phyloP scores from a whole-genome alignment of 2,329 filamentous ascomycete species.

The Gnomoniopsis smithogilvyi region DNA sequence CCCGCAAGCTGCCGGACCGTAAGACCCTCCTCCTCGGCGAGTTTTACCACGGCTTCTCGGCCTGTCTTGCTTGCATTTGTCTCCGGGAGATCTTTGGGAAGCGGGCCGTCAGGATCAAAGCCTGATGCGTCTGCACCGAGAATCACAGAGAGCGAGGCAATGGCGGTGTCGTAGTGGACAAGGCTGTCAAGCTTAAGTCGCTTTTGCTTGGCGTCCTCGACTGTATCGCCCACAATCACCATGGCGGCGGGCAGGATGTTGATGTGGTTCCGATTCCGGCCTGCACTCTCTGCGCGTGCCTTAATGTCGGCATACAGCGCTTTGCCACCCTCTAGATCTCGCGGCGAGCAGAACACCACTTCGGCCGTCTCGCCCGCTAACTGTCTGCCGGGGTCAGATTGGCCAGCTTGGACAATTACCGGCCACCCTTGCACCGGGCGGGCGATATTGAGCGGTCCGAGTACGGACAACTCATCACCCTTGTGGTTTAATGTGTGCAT shows the following conservation, averaged over 20 bases:
- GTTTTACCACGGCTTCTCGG: conserved; percentile 39
- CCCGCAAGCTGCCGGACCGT: conserved; percentile 50
- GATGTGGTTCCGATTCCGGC: conserved; percentile 41
- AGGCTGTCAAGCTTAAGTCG: conserved; percentile 46
- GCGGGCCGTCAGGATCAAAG: conserved; percentile 45
- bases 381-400: conserved; percentile 49
- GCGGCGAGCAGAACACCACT: conserved; percentile 48
- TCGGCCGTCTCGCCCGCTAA: conserved; percentile 52
- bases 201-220: conserved; percentile 46
- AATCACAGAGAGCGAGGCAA: conserved; percentile 47
- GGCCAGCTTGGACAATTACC: conserved; percentile 52
- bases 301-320: conserved; percentile 51
- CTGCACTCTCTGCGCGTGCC: conserved; percentile 39
- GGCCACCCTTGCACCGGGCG: conserved; percentile 52
- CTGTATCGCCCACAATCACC: conserved; percentile 45
- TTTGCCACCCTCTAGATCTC: conserved; percentile 42
- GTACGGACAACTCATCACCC: conserved; percentile 43
- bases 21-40: conserved; percentile 47
- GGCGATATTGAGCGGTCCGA: conserved; percentile 49
- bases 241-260: conserved; percentile 51
- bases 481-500: conserved; percentile 50
- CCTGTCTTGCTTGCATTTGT: conserved; percentile 52
- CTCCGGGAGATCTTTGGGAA: conserved; percentile 47
- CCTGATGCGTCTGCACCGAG: conserved; percentile 44
- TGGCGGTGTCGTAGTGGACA: conserved; percentile 52